Conservation (phyloP, 768 basidiomycete genomes). For the Baorangia bicolor region DNA sequence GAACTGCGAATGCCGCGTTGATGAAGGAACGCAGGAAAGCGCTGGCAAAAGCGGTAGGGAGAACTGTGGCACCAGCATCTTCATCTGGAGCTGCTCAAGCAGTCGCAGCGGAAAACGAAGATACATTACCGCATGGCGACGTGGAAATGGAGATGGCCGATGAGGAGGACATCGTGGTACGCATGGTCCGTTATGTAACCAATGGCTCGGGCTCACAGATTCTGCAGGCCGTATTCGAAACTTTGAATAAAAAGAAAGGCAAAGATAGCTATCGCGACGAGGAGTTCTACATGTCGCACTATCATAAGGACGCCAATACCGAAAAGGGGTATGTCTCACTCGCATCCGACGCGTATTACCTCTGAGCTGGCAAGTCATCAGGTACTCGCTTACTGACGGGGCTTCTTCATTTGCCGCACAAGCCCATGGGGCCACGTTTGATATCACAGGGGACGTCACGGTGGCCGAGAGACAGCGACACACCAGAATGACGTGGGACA, state of each 20-base stretch:
- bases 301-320: conserved; percentile 80
- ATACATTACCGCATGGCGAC: conserved; percentile 26
- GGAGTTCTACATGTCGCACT: conserved; percentile 90
- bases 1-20: conserved; percentile 59
- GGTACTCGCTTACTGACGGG: conserved; percentile 88
- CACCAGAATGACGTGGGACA: conserved; percentile 78
- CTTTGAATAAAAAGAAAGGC: conserved; percentile 41
- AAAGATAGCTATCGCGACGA: conserved; percentile 66
- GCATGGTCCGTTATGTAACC: conserved; percentile 3
- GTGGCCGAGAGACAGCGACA: conserved; percentile 60
- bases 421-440: conserved; percentile 76
- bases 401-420: conserved; percentile 84
- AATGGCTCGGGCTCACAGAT: conserved; percentile 3
- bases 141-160: conserved; percentile 67
- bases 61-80: conserved; percentile 37
- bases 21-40: conserved; percentile 90
- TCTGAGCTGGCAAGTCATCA: conserved; percentile 29
- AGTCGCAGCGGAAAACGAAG: conserved; percentile 36
- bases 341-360: background rate
- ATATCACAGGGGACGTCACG: conserved; percentile 72
- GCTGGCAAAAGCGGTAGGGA: conserved; percentile 59
- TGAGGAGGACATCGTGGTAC: conserved; percentile 73
- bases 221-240: conserved; percentile 65
- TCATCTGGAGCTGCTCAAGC: conserved; percentile 30
- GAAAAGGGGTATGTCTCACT: conserved; percentile 81